A percentile compares a stretch with the other conserved stretches of the same genome.
Evolutionary conservation across 768 basidiomycete genomes (phyloP).

Genomic region (Tylopilus rubrobrunneus): DNA sequence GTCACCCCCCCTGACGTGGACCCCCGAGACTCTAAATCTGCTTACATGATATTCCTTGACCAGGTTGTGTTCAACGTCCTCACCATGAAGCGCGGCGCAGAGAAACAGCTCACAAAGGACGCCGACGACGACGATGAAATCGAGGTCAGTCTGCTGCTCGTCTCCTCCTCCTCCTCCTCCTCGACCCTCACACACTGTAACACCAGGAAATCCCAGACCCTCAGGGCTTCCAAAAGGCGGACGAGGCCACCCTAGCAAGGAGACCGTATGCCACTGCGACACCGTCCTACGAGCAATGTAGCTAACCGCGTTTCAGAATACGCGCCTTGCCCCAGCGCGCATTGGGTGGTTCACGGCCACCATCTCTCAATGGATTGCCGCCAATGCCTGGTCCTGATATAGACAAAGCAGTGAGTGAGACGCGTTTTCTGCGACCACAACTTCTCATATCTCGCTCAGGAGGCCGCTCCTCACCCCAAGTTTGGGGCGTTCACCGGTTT

Average conservation of each 20-base stretch:
- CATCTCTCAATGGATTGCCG: constrained; percentile 20
- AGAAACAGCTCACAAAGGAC: constrained; percentile 64
- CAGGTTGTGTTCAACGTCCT: background rate
- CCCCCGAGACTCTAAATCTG: constrained; percentile 10
- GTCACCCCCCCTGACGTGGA: background rate
- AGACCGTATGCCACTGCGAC: constrained; percentile 48
- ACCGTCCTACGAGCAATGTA: background rate
- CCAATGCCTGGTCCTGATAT: constrained; percentile 24
- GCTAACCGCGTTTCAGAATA: constrained; percentile 45
- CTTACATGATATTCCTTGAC: constrained; percentile 18
- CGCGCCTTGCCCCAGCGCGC: constrained; percentile 57
- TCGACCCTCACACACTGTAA: constrained; percentile 3
- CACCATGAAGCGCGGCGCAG: constrained; percentile 73
- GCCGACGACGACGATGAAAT: constrained; percentile 35
- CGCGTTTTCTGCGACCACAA: constrained; percentile 13
- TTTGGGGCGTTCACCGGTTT: constrained; percentile 54
- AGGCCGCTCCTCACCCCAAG: constrained; percentile 36
- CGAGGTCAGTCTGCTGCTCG: constrained; percentile 20
- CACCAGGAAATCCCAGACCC: constrained; percentile 40
- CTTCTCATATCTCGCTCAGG: constrained; percentile 17
- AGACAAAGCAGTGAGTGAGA: constrained; percentile 25
- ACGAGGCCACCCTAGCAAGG: constrained; percentile 48
- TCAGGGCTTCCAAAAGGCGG: constrained; percentile 56
- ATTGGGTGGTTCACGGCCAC: constrained; percentile 18
- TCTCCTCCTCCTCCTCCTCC: no score